phyloP scores from a whole-genome alignment of 495 filamentous ascomycete genomes.

The Clohesyomyces aquaticus region DNA sequence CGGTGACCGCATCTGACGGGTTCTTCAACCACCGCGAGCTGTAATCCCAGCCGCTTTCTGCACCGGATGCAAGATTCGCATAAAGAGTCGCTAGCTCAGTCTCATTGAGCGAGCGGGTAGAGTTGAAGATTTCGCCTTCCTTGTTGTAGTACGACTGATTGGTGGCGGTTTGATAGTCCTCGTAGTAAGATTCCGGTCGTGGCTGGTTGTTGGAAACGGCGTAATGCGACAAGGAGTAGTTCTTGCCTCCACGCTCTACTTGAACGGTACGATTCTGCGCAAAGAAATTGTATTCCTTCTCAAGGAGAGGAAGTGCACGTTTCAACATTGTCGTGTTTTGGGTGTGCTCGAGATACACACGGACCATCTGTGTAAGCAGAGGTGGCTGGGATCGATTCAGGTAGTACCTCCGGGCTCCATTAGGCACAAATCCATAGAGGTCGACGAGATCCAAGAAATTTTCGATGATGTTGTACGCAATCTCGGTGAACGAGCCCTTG shows the following conservation, averaged over 20 bases:
- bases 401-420: conserved; percentile 40
- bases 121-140: conserved; percentile 35
- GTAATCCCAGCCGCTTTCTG: conserved; percentile 42
- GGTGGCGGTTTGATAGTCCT: conserved; percentile 41
- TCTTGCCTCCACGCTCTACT: conserved; percentile 18
- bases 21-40: conserved; percentile 37
- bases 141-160: conserved; percentile 41
- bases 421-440: conserved; percentile 42
- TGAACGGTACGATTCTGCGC: conserved; percentile 37
- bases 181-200: conserved; percentile 42
- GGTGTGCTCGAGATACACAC: conserved; percentile 39
- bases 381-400: conserved; percentile 42
- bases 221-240: conserved; percentile 38
- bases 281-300: conserved; percentile 40
- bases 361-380: conserved; percentile 41
- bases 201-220: conserved; percentile 40
- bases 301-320: conserved; percentile 37
- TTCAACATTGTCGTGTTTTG: conserved; percentile 39
- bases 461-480: conserved; percentile 42
- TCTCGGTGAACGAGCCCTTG: conserved; percentile 42
- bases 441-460: conserved; percentile 44
- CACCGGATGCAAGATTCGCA: conserved; percentile 39
- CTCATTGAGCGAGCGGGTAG: conserved; percentile 25
- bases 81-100: conserved; percentile 35
- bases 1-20: conserved; percentile 38